Evolutionary conservation across 495 filamentous ascomycete genomes (phyloP).

Genomic region (Parachaetomium inaequale): DNA sequence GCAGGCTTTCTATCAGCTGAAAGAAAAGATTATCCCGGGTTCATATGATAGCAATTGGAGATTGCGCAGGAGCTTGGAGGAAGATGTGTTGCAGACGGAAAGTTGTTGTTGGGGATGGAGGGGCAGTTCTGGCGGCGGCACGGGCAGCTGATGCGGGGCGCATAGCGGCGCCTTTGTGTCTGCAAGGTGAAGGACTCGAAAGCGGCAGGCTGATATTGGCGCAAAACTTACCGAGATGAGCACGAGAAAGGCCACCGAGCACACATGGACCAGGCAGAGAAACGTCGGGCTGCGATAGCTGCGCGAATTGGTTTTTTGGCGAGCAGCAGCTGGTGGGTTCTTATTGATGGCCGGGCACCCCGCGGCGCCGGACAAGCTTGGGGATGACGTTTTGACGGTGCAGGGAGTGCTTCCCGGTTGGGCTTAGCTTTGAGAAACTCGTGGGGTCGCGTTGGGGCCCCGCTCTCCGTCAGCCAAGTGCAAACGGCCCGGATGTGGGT

Average conservation of each 20-base stretch:
- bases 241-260: slow-evolving; percentile 42
- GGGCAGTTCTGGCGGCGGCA: background rate
- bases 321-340: slow-evolving; percentile 14
- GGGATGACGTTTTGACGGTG: slow-evolving; percentile 32
- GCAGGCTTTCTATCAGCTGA: background rate
- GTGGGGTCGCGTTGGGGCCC: background rate
- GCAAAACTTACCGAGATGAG: slow-evolving; percentile 45
- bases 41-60: background rate
- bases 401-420: slow-evolving; percentile 10
- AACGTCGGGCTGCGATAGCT: slow-evolving; percentile 7
- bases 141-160: slow-evolving; percentile 7
- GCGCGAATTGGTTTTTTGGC: slow-evolving; percentile 5
- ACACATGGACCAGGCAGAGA: slow-evolving; percentile 33
- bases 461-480: slow-evolving; percentile 13
- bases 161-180: background rate
- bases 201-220: background rate
- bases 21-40: background rate
- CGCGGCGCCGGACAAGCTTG: slow-evolving; percentile 22
- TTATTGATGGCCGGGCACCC: slow-evolving; percentile 19
- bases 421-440: slow-evolving; percentile 16
- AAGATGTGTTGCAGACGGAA: background rate
- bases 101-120: slow-evolving; percentile 14
- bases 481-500: slow-evolving; percentile 34
- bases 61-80: background rate
- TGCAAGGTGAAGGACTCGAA: background rate